Conservation (phyloP, 129 eudicot genomes). For the Solidago caesia region DNA sequence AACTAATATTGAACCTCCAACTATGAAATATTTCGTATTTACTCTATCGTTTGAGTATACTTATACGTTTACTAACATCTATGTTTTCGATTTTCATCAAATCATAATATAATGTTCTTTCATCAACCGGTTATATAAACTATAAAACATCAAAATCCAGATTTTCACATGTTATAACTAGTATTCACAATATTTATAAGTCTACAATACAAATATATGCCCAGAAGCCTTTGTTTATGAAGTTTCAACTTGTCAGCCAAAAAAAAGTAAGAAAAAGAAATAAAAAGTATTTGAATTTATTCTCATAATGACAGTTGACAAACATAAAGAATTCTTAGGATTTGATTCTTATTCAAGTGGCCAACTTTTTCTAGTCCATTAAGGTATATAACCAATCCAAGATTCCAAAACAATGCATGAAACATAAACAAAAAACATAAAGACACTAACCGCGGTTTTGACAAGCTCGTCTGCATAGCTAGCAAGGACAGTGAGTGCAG, state of each 20-base stretch:
- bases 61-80: not conserved
- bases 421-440: not conserved
- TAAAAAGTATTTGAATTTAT: not conserved
- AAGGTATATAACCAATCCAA: too few relatives aligned
- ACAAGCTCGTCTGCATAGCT: constrained; percentile 85
- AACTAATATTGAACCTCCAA: too few relatives aligned
- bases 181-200: not conserved
- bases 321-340: too few relatives aligned
- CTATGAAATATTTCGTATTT: too few relatives aligned
- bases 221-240: too few relatives aligned
- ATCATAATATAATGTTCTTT: not conserved
- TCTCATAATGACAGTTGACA: too few relatives aligned
- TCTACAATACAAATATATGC: not conserved
- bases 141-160: not conserved
- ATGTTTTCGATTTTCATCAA: not conserved
- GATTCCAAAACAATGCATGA: constrained; percentile 3
- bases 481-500: constrained; percentile 58
- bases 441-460: constrained; percentile 70
- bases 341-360: not conserved
- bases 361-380: not conserved
- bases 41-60: not conserved
- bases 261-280: not conserved
- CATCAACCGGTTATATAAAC: not conserved
- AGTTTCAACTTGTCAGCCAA: too few relatives aligned
- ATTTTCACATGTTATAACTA: not conserved